Evolutionary conservation across 108 stramenopile genomes (phyloP).

Genomic region (Pseudonitzschia pungens): DNA sequence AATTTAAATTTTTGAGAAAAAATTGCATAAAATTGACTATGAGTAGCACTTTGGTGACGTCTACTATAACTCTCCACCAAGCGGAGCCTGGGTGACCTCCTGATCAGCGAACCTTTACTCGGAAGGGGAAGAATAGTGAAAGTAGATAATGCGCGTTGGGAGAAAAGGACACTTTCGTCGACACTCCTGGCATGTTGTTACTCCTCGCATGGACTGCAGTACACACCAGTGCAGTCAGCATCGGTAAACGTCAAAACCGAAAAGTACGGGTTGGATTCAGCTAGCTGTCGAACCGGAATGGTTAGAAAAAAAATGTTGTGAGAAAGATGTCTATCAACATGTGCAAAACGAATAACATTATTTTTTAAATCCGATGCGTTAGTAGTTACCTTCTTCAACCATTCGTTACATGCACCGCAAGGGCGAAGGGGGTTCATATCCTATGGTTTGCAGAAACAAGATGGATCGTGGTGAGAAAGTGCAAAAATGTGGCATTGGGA

Average conservation of each 20-base stretch:
- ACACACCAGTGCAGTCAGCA: constrained; percentile 83
- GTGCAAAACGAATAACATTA: not conserved
- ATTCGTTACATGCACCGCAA: constrained; percentile 97
- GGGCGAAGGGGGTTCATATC: constrained; percentile 93
- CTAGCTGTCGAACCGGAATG: constrained; percentile 33
- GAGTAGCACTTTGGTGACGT: too few species aligned
- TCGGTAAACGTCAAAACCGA: constrained; percentile 94
- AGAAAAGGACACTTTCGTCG: not conserved
- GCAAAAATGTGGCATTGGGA: not conserved
- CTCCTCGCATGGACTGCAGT: constrained; percentile 73
- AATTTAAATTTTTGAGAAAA: not conserved
- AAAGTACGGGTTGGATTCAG: constrained; percentile 95
- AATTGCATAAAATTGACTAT: too few species aligned
- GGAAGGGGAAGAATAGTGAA: not conserved
- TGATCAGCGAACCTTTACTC: too few species aligned
- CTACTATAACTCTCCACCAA: not conserved
- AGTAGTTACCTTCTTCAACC: constrained; percentile 87
- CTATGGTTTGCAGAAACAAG: constrained; percentile 11
- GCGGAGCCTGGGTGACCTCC: not conserved
- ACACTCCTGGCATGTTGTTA: constrained; percentile 17
- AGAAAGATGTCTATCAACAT: too few species aligned
- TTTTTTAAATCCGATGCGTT: not conserved
- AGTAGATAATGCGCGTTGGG: too few species aligned
- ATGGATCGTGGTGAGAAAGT: not conserved
- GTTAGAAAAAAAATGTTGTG: not conserved